A percentile compares a stretch with the other conserved stretches of the same genome.
Conservation (phyloP, 2,329 filamentous ascomycete genomes). For the Cryoendolithus antarcticus region DNA sequence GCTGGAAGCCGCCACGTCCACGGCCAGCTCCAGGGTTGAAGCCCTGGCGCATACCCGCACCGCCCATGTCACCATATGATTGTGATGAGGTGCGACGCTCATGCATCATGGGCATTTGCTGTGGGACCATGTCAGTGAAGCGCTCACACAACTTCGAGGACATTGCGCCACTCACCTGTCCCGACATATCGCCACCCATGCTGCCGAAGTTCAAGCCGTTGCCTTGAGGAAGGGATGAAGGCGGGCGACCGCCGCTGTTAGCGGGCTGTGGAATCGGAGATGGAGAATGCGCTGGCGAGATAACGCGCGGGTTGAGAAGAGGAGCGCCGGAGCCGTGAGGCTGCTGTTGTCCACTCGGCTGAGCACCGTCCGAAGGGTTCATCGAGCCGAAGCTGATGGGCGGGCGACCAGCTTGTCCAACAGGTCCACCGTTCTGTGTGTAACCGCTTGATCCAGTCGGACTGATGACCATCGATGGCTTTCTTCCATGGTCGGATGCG, state of each 20-base stretch:
- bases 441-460: conserved; percentile 66
- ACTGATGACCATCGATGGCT: conserved; percentile 84
- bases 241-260: conserved; percentile 72
- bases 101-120: conserved; percentile 34
- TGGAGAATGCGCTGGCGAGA: conserved; percentile 77
- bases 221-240: conserved; percentile 58
- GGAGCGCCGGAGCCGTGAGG: conserved; percentile 46
- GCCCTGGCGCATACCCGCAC: conserved; percentile 36
- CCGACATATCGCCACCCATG: conserved; percentile 52
- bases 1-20: conserved; percentile 40
- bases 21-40: conserved; percentile 33
- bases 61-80: conserved; percentile 64
- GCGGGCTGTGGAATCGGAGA: conserved; percentile 85
- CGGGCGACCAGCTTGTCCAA: conserved; percentile 40
- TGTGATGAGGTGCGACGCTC: conserved; percentile 78
- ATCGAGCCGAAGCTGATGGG: conserved; percentile 73
- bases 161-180: conserved; percentile 9
- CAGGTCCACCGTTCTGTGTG: conserved; percentile 63
- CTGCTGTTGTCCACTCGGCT: conserved; percentile 56
- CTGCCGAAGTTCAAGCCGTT: conserved; percentile 72
- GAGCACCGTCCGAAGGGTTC: conserved; percentile 46
- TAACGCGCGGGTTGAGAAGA: conserved; percentile 54
- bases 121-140: conserved; percentile 13
- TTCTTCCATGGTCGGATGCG: conserved; percentile 61
- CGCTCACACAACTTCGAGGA: conserved; percentile 2